Base-by-base conservation (phyloP, 2,329 filamentous ascomycete genomes). In the Diplodia seriata region DNA sequence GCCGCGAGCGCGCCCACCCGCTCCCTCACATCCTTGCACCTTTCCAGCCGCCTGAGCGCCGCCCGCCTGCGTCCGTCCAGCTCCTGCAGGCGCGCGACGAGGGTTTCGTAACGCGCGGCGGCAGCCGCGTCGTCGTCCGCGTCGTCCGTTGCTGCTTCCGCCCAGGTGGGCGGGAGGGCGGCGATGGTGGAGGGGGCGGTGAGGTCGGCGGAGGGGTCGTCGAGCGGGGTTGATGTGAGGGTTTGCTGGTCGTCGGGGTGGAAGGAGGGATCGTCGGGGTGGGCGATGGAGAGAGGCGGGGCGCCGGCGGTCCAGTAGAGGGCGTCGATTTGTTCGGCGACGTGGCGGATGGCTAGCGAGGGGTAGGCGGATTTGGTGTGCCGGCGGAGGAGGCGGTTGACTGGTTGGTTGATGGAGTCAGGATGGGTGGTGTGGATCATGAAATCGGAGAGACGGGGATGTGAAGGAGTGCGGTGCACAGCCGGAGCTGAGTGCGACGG, bases 311-410 rank as follows among this genome's bases (percentile, higher is more conserved):
- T 6, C 80, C 83, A 84, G 76, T 92, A 92, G 54, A 91, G 79
- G 57, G 79, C 78, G 77, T 91, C 89, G 51, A 93, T 87, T 79
- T 93, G 90, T 80, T 91, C 89, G 1, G 90, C 89, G 20, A 92
- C 85, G 73, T 91, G 89, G 43, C 90, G 85, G 63, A 85, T 87
- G n/a, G 90, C 89, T 72, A 90, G 88, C 0, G 89, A 85, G 18
- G 88, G 85, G 75, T 91, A 91, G 5, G 88, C 87, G 67, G 88
- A 85, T 43, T 86, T 86, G 36, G 85, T 85, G 75, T 93, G 90
- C 71, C 90, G 87, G 71, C 86, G 85, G 15, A 92, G 79, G 18
- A 83, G 79, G 69, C 88, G 85, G 74, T 91, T 91, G 14, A 91
- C 85, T 85, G 67, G 55, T 26, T n/a, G 26, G 12, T 36, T 36